phyloP scores from a whole-genome alignment of 1,139 yeast species.

The Saccharomyces uvarum region DNA sequence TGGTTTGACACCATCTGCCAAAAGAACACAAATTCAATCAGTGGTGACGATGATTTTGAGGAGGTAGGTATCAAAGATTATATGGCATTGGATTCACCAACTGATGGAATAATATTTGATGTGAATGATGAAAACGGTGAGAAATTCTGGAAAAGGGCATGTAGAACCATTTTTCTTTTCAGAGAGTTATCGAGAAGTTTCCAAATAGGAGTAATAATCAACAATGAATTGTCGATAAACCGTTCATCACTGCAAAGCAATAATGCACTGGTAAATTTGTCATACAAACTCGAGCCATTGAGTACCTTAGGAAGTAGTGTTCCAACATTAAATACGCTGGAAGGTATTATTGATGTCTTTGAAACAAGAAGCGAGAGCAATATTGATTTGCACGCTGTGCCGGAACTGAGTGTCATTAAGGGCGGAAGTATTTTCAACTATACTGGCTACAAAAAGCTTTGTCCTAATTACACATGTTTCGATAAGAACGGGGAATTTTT shows the following conservation, averaged over 20 bases:
- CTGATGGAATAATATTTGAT: constrained; percentile 50
- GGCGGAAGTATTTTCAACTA: constrained; percentile 29
- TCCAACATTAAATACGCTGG: constrained; percentile 2
- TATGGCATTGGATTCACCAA: constrained; percentile 54
- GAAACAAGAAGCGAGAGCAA: constrained; percentile 22
- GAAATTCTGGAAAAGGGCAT: constrained; percentile 30
- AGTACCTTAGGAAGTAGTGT: background rate
- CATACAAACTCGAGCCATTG: constrained; percentile 17
- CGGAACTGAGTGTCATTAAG: constrained; percentile 22
- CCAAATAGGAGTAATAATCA: constrained; percentile 18
- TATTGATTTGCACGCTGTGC: constrained; percentile 15
- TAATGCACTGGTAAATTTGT: constrained; percentile 17
- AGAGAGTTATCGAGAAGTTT: constrained; percentile 24
- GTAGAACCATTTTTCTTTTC: constrained; percentile 27
- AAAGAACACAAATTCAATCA: constrained; percentile 40
- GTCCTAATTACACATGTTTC: constrained; percentile 25
- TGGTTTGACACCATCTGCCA: constrained; percentile 52
- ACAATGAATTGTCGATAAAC: constrained; percentile 11
- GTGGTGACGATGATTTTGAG: constrained; percentile 38
- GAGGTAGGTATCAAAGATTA: constrained; percentile 54
- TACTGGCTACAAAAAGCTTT: constrained; percentile 27
- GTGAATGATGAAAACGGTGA: constrained; percentile 33
- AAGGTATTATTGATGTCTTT: constrained; percentile 9
- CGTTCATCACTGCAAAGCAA: constrained; percentile 9
- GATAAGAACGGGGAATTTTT: constrained; percentile 32